Percentiles rank a stretch among this genome's conserved stretches.
Evolutionary conservation across 495 filamentous ascomycete species (phyloP).

Genomic region (Talaromyces ruber): DNA sequence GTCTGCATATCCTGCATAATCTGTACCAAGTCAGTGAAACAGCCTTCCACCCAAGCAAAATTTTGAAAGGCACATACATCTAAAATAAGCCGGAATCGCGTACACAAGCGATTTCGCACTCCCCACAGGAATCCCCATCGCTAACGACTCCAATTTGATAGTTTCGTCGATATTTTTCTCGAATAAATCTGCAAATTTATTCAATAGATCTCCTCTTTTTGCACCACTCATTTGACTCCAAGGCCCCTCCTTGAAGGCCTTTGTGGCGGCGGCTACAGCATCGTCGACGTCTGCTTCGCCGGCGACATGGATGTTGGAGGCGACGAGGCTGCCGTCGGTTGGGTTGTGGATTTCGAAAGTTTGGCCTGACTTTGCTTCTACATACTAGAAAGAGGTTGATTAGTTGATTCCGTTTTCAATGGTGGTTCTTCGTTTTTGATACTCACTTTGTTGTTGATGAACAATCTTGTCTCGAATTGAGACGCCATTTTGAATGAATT

Average conservation of each 20-base stretch:
- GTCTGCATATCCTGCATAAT: constrained; percentile 27
- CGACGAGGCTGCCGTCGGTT: background rate
- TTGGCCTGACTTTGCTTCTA: background rate
- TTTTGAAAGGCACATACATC: constrained; percentile 7
- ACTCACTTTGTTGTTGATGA: constrained; percentile 27
- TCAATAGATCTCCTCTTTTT: constrained; percentile 33
- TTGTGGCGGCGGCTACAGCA: constrained; percentile 45
- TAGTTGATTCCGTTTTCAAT: background rate
- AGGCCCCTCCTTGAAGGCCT: constrained; percentile 9
- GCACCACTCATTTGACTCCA: constrained; percentile 32
- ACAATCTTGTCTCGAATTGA: constrained; percentile 6
- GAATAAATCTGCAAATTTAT: constrained; percentile 28
- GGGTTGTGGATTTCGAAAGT: background rate
- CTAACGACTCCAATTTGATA: constrained; percentile 20
- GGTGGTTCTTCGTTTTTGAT: background rate
- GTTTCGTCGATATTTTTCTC: constrained; percentile 18
- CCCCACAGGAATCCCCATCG: constrained; percentile 16
- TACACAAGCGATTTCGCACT: constrained; percentile 16
- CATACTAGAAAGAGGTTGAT: background rate
- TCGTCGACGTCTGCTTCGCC: constrained; percentile 32
- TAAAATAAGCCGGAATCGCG: constrained; percentile 12
- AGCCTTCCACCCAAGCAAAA: background rate
- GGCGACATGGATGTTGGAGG: constrained; percentile 8
- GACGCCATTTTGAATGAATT: constrained; percentile 24
- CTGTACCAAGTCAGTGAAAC: background rate